Base-by-base conservation (phyloP, 768 basidiomycete species). In the Mrakia gelida region DNA sequence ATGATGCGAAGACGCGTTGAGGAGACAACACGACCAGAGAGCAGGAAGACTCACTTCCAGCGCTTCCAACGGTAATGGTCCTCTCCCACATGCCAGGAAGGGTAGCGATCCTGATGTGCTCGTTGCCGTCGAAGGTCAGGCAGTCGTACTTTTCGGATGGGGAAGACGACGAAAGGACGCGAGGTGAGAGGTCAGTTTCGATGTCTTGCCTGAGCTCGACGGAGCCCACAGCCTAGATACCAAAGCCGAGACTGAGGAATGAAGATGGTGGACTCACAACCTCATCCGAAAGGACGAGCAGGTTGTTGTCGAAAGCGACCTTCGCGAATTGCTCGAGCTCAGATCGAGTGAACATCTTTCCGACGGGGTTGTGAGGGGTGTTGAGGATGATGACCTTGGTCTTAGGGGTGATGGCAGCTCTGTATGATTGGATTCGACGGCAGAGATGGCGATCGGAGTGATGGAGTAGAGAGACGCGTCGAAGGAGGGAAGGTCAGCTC, bases 41-140 rank as follows among this genome's bases (percentile, higher is more conserved):
- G 54, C 59, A 26, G 38, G 7, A 43, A 43, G 15, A 85, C 90
- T 86, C 85, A 94, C 94, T 96, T 81, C 95, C 95, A 41, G 93
- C 95, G n/a, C 94, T 95, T 43, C 92, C 90, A 75, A 98, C 93
- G 10, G 96, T 98, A 62, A 99, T 90, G 0, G 97, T 99, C 63
- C 97, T 90, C 80, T 98, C 93, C 95, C 95, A 98, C 93, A 98
- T 97, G 30, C 94, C 93, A 8, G 95, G 95, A n/a, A 99, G 88
- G 52, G 87, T 93, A 5, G 96, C 95, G 81, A 98, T 92, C 75
- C 96, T 91, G 75, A 95, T 87, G 84, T 99, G 97, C 82, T 96
- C 91, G 82, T 91, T 91, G 52, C 88, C 89, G 81, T 95, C 93
- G 81, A 91, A 97, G 23, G 95, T 89, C 56, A 99, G 90, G 81